Evolutionary conservation across 345 rosid species (phyloP).

Genomic region (Crucihimalaya himalaica): DNA sequence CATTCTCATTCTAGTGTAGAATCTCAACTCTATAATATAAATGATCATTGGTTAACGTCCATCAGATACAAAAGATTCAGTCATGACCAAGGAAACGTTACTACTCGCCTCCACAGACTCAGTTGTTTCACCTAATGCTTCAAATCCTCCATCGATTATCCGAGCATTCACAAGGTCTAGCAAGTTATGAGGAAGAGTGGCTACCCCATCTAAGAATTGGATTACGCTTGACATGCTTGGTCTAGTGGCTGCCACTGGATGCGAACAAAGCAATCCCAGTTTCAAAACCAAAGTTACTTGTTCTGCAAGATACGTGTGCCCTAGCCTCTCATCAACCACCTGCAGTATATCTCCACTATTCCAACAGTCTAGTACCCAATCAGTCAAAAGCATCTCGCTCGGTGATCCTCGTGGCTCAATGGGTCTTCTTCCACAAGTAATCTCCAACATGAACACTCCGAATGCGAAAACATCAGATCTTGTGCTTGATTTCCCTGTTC

Average conservation of each 20-base stretch:
- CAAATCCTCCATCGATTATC: constrained; percentile 13
- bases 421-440: constrained; percentile 61
- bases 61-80: constrained; percentile 32
- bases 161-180: constrained; percentile 26
- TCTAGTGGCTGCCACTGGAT: constrained; percentile 42
- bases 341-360: constrained; percentile 30
- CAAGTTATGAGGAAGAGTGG: constrained; percentile 31
- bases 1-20: constrained; percentile 3
- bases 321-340: constrained; percentile 29
- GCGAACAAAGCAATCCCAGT: constrained; percentile 34
- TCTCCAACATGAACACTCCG: constrained; percentile 68
- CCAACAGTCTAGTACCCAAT: constrained; percentile 33
- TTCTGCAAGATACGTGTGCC: constrained; percentile 25
- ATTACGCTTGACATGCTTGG: constrained; percentile 43
- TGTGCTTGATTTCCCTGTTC: constrained; percentile 67
- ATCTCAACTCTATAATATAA: constrained; percentile 13
- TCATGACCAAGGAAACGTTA: constrained; percentile 8
- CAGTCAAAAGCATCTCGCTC: constrained; percentile 24
- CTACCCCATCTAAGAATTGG: constrained; percentile 35
- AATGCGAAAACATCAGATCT: constrained; percentile 71
- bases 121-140: constrained; percentile 16
- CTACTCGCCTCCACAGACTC: constrained; percentile 16
- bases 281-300: constrained; percentile 36
- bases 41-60: constrained; percentile 32
- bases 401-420: constrained; percentile 30